phyloP scores from a whole-genome alignment of 345 rosid species.

The Sapria himalayana region DNA sequence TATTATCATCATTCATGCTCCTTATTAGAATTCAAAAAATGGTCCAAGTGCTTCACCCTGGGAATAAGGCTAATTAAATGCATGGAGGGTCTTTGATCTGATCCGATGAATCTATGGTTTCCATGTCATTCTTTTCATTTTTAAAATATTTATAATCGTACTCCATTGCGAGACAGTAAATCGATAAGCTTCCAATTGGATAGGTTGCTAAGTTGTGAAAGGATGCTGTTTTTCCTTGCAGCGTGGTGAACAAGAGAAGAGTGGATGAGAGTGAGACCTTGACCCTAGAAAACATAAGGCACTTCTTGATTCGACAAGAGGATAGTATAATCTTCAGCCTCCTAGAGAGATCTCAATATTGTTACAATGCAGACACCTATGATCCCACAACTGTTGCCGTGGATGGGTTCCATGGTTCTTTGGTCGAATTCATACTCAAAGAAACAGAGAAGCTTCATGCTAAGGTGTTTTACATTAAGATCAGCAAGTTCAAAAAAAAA shows the following conservation, averaged over 20 bases:
- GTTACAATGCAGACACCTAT: slow-evolving; percentile 72
- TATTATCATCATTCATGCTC: no score
- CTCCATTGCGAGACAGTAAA: no score
- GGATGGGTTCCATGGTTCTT: slow-evolving; percentile 67
- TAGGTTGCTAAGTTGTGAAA: slow-evolving; percentile 6
- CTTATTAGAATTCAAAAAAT: no score
- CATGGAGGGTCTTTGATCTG: no score
- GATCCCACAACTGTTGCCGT: slow-evolving; percentile 44
- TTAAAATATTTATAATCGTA: no score
- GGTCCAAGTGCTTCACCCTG: no score
- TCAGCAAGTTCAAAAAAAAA: no score
- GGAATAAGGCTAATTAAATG: no score
- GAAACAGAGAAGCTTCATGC: slow-evolving; percentile 84
- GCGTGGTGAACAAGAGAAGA: slow-evolving; percentile 25
- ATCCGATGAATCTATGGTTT: no score
- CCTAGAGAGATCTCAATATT: slow-evolving; percentile 67
- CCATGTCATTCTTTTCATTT: no score
- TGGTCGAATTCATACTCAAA: slow-evolving; percentile 61
- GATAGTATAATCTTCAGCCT: slow-evolving; percentile 75
- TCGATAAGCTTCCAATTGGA: no score
- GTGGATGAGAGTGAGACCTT: slow-evolving; percentile 57
- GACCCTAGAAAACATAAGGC: slow-evolving; percentile 57
- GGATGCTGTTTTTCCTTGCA: slow-evolving; percentile 9
- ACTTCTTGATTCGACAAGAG: slow-evolving; percentile 68
- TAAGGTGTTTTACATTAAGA: slow-evolving; percentile 19